Conservation (phyloP, 441 rosid genomes). For the Erysimum pusillum region DNA sequence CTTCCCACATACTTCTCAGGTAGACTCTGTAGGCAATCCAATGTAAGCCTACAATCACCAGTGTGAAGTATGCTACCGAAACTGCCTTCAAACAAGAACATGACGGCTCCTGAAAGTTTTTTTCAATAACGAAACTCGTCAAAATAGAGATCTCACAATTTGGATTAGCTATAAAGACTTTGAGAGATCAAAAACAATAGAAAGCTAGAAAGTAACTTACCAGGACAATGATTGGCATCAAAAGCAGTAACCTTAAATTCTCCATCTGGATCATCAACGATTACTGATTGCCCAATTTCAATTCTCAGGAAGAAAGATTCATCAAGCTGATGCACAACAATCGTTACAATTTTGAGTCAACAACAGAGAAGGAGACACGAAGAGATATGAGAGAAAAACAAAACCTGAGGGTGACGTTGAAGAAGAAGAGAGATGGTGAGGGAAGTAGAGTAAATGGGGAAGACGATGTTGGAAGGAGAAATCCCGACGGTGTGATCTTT, state of each 20-base stretch:
- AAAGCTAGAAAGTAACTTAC: slow-evolving; percentile 37
- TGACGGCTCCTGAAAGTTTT: slow-evolving; percentile 76
- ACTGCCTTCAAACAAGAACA: slow-evolving; percentile 89
- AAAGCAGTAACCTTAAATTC: slow-evolving; percentile 69
- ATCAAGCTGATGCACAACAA: slow-evolving; percentile 53
- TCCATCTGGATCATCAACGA: slow-evolving; percentile 69
- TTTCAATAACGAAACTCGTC: slow-evolving; percentile 45
- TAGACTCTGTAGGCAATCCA: slow-evolving; percentile 63
- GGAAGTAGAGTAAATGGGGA: slow-evolving; percentile 71
- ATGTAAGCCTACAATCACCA: slow-evolving; percentile 91
- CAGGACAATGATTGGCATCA: slow-evolving; percentile 89
- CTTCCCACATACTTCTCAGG: slow-evolving; percentile 64
- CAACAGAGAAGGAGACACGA: neutral
- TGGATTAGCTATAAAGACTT: neutral
- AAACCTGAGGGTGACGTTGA: slow-evolving; percentile 65
- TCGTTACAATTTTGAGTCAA: neutral
- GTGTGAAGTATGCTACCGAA: slow-evolving; percentile 89
- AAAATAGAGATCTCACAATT: neutral
- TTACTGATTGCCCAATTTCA: slow-evolving; percentile 67
- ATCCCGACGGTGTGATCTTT: slow-evolving; percentile 79
- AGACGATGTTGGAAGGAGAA: slow-evolving; percentile 55
- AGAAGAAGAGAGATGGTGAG: slow-evolving; percentile 72
- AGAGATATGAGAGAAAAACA: neutral
- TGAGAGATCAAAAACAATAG: neutral
- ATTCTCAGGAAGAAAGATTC: slow-evolving; percentile 64